These are phyloP conservation scores for Boletus sp. DNA, from an alignment of 1,284 basidiomycete species.

Conservation along the genomic window DNA sequence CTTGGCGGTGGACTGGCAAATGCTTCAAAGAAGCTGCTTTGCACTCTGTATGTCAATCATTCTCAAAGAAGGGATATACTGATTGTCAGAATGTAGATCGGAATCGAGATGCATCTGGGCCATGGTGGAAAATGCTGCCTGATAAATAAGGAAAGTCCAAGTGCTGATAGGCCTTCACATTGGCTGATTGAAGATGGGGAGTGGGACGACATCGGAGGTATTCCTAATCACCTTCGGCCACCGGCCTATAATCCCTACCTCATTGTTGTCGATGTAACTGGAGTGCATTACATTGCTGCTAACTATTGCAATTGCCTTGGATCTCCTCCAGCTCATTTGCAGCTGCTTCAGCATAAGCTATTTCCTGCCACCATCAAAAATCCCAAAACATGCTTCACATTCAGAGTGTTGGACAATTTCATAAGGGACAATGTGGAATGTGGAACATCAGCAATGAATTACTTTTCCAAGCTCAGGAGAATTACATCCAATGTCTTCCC, in stretches of 20 bases:
- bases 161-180: too few species aligned
- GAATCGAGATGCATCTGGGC: background rate
- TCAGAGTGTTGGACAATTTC: conserved; percentile 31
- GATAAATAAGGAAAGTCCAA: too few species aligned
- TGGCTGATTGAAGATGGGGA: background rate
- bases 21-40: too few species aligned
- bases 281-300: background rate
- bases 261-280: background rate
- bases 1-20: too few species aligned
- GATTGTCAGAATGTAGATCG: too few species aligned
- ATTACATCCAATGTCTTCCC: conserved; percentile 30
- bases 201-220: background rate
- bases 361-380: background rate
- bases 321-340: background rate
- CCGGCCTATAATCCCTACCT: background rate
- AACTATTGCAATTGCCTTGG: background rate
- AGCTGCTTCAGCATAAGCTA: background rate
- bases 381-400: conserved; percentile 37
- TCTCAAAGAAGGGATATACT: too few species aligned
- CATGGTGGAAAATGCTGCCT: background rate
- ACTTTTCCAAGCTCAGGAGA: conserved; percentile 26
- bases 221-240: background rate
- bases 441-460: conserved; percentile 36
- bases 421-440: conserved; percentile 31
- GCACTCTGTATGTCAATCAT: too few species aligned